Percentiles rank a stretch among this genome's conserved stretches.
Conservation (phyloP, 2,329 filamentous ascomycete genomes). For the Alternaria postmessia region DNA sequence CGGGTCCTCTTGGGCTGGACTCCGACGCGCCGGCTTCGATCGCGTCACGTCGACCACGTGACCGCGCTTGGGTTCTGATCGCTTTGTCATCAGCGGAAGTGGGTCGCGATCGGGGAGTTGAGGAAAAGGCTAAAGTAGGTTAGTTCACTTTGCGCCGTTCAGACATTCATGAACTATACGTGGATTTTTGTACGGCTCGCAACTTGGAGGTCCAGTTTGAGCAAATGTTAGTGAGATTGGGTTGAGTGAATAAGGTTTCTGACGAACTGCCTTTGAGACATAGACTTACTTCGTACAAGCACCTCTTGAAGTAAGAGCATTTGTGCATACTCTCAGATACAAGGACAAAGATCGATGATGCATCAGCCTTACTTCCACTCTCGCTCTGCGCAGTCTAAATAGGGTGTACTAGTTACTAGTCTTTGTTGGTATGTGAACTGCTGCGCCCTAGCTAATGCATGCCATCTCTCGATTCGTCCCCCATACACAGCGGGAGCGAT, state of each 20-base stretch:
- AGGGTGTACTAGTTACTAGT: neutral
- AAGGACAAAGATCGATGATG: neutral
- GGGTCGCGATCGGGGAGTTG: neutral
- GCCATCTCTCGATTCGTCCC: neutral
- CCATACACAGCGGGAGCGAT: too few species aligned
- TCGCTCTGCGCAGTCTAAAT: neutral
- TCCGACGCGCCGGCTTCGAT: slow-evolving; percentile 24
- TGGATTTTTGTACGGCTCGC: neutral
- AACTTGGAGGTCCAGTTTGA: neutral
- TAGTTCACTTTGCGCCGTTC: slow-evolving; percentile 2
- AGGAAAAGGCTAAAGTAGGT: neutral
- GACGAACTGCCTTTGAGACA: too few species aligned
- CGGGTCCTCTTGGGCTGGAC: slow-evolving; percentile 8
- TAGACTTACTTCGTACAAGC: too few species aligned
- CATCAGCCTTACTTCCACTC: neutral
- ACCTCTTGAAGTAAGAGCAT: neutral
- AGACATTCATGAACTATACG: neutral
- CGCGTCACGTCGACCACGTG: slow-evolving; percentile 28
- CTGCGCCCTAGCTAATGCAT: neutral
- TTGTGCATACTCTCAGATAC: neutral
- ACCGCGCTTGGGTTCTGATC: neutral
- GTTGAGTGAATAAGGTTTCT: too few species aligned
- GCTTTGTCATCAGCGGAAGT: slow-evolving; percentile 20
- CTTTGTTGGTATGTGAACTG: neutral
- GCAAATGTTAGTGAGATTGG: neutral